Base-by-base conservation (phyloP, 768 basidiomycete genomes). In the Naganishia kalamii region DNA sequence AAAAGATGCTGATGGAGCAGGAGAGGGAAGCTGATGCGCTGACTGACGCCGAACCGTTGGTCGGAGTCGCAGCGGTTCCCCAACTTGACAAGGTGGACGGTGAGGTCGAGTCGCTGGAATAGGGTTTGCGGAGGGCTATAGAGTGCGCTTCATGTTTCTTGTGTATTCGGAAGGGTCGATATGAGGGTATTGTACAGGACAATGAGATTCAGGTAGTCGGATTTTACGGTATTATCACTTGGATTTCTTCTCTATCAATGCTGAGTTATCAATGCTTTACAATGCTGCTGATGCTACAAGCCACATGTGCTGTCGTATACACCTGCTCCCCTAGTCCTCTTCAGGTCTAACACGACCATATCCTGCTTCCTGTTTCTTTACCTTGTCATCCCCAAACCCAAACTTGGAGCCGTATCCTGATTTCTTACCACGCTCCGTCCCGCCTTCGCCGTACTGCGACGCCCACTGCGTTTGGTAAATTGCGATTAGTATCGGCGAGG, bases 401-500 rank as follows among this genome's bases (percentile, higher is more conserved):
- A 97, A 97, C 50, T 83, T 83, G 65, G 86, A 90, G 71, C 87
- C 90, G 27, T 92, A 93, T 85, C 92, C 92, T 35, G 88, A 86
- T 71, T 86, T 85, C 71, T 84, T 83, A 4, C 76, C 77, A 40
- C 84, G 84, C 71, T 82, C 86, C 60, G 83, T 84, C 40, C 87
- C 84, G 68, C 90, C 91, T 76, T 94, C 92, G 27, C 93, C 92
- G 77, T 92, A 93, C 75, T 93, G 89, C 50, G 92, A 88, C 67
- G 94, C 92, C 90, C 90, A 93, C 79, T 87, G 88, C 54, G 41
- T 25, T 12, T 10, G 29, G 46, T 25, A n/a, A 43, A 15, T 1
- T 21, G 40, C 32, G 15, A 57, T 46, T 29, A 68, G 8, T 47
- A 29, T 32, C 54, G 43, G 6, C 32, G 11, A 6, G 5, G 43